phyloP scores from a whole-genome alignment of 768 basidiomycete species.

The Amanita polypyramis region DNA sequence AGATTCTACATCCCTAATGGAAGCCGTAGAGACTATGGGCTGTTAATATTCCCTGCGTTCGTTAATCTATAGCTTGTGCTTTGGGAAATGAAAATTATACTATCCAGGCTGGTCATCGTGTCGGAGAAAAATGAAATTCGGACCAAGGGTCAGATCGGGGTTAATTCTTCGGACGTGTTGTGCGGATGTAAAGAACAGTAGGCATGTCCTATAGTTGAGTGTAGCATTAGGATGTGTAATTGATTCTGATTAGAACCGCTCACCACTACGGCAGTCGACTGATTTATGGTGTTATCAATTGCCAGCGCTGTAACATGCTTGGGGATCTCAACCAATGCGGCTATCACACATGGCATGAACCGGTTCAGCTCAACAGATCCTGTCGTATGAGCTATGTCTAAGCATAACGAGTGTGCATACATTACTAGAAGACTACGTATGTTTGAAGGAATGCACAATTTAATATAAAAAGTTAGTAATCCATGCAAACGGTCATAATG shows the following conservation, averaged over 20 bases:
- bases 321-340: not conserved
- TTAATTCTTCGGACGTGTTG: conserved; percentile 1
- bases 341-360: not conserved
- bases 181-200: not conserved
- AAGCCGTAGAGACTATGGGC: not conserved
- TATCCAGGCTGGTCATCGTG: not conserved
- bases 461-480: conserved; percentile 1
- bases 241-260: conserved; percentile 1
- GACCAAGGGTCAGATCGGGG: conserved; percentile 2
- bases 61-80: not conserved
- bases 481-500: conserved; percentile 1
- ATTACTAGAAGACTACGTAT: not conserved
- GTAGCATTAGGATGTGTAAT: conserved; percentile 1
- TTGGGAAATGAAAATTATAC: not conserved
- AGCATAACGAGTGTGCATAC: not conserved
- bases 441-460: not conserved
- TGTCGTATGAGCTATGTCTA: not conserved
- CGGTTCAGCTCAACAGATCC: conserved; percentile 4
- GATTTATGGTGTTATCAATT: not conserved
- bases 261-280: not conserved
- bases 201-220: not conserved
- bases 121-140: conserved; percentile 6
- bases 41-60: not conserved
- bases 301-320: not conserved
- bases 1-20: too few relatives aligned